Base-by-base conservation (phyloP, 495 filamentous ascomycete genomes). In the Lindgomyces ingoldianus region DNA sequence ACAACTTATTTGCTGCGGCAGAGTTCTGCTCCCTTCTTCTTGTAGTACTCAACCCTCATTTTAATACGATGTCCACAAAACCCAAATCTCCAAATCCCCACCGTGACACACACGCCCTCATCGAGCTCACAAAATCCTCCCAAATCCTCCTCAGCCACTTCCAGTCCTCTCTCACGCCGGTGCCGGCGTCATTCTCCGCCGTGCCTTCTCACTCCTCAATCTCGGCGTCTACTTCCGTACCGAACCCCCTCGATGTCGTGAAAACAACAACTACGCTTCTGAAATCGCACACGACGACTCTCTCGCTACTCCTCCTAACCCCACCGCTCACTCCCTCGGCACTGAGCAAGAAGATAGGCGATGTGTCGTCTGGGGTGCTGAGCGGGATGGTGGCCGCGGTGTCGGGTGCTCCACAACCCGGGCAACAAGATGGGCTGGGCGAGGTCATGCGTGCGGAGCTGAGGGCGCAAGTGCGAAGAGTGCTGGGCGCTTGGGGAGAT, bases 301-400 rank as follows among this genome's bases (percentile, higher is more conserved):
- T 96, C 24, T 91, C 89, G 0, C 85, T 96, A 16, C 82, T 96
- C 1, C 82, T 92, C 1, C 89, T 95, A 68, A 94, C 87, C 58
- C 82, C 87, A 16, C 92, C 92, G 0, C 94, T 95, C 74, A 91
- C 91, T 0, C 84, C 88, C 3, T 84, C 88, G 0, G 92, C 90
- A 14, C 83, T 94, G 27, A 74, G 60, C 47, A 85, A 77, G 12
- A 83, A 93, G 14, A 76, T 96, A 6, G 81, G 82, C 8, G 84
- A 88, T 21, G 75, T 93, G 3, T 81, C 84, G 33, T 81, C 83
- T 21, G 83, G 83, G 10, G 84, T 87, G 6, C 79, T 96, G 0
- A 89, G 89, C 2, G 88, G 83, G 2, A 75, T 96, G 25, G 84
- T 90, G 22, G 86, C 85, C 6, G 85, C 88, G 0, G 80, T 85